phyloP scores from a whole-genome alignment of 352 stramenopile species.

The Globisporangium nagaii region DNA sequence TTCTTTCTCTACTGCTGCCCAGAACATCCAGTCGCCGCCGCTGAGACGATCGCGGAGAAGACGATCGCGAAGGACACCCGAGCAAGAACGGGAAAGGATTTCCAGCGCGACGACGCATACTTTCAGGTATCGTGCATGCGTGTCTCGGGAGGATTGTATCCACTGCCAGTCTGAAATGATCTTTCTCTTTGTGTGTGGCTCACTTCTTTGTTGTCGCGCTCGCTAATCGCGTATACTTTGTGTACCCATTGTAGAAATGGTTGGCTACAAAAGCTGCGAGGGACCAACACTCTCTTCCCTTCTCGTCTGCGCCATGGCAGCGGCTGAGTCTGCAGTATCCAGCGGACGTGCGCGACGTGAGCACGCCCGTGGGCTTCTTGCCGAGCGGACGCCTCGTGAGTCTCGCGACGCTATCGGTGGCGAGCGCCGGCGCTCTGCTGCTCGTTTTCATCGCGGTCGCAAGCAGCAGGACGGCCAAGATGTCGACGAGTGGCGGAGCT shows the following conservation, averaged over 20 bases:
- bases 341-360: conserved; percentile 16
- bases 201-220: background rate
- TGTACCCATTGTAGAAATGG: too few relatives aligned
- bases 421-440: conserved; percentile 26
- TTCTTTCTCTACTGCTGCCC: conserved; percentile 36
- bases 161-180: background rate
- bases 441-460: conserved; percentile 30
- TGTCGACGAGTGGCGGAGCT: background rate
- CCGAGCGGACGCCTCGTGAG: conserved; percentile 35
- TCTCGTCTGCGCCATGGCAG: conserved; percentile 15
- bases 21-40: background rate
- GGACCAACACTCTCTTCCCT: too few relatives aligned
- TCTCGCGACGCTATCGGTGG: conserved; percentile 33
- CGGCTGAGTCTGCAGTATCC: conserved; percentile 17
- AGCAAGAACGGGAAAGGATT: background rate
- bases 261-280: too few relatives aligned
- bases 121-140: background rate
- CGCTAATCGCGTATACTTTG: too few relatives aligned
- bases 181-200: background rate
- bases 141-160: background rate
- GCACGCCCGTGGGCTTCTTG: conserved; percentile 40
- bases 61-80: too few relatives aligned
- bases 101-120: background rate
- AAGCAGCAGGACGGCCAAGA: background rate
- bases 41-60: too few relatives aligned